Percentiles rank a stretch among this genome's conserved stretches.
phyloP scores from a whole-genome alignment of 371 early-diverging fungal genomes.

The Mortierella sp. region DNA sequence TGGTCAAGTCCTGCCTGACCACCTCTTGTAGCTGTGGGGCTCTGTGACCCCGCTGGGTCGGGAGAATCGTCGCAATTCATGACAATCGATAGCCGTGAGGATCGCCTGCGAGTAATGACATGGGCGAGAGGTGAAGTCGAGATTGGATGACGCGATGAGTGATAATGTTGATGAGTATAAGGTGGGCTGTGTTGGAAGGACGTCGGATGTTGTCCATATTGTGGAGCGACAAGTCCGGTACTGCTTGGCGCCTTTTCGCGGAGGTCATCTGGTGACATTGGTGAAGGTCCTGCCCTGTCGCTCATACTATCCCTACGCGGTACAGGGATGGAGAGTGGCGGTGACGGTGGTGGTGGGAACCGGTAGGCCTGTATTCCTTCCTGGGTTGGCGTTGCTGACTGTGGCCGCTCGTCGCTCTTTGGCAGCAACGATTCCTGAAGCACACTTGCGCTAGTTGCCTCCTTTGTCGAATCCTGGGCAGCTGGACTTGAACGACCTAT shows the following conservation, averaged over 20 bases:
- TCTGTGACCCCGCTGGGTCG: conserved; percentile 26
- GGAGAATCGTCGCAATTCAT: conserved; percentile 53
- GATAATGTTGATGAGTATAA: conserved; percentile 15
- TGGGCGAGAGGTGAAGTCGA: conserved; percentile 52
- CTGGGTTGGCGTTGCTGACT: not conserved
- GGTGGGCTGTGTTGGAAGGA: conserved; percentile 25
- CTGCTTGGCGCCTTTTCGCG: not conserved
- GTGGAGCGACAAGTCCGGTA: not conserved
- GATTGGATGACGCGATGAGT: conserved; percentile 26
- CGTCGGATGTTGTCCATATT: conserved; percentile 5
- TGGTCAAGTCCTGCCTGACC: not conserved
- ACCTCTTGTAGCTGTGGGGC: conserved; percentile 8
- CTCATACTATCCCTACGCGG: conserved; percentile 11
- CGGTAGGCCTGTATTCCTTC: conserved; percentile 27
- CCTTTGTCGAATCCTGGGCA: not conserved
- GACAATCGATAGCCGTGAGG: conserved; percentile 49
- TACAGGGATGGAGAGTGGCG: conserved; percentile 41
- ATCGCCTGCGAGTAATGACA: conserved; percentile 43
- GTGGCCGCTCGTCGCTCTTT: conserved; percentile 5
- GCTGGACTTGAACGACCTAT: not conserved
- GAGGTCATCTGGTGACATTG: conserved; percentile 1
- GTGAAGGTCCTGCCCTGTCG: not conserved
- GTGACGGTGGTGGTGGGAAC: conserved; percentile 42
- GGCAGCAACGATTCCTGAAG: conserved; percentile 32
- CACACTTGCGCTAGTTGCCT: not conserved